Base-by-base conservation (phyloP, 208 protist genomes). In the Leishmania major region DNA sequence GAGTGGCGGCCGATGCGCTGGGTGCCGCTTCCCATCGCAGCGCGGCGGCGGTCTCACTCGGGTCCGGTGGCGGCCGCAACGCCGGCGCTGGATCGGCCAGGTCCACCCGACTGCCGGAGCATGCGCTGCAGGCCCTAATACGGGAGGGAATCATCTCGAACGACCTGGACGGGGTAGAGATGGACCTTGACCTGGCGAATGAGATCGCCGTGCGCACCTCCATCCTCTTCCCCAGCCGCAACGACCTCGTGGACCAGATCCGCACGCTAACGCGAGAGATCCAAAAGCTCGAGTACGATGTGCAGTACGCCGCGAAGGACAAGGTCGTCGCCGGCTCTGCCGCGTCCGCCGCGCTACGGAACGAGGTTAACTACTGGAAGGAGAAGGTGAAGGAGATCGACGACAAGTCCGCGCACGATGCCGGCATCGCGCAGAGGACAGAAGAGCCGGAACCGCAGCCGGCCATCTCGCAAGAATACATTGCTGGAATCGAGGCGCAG, bases 241-340 rank as follows among this genome's bases (percentile, higher is more conserved):
- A 82, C 17, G 92, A 93, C 60, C 55, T 96, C 62, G 84, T 84
- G 69, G 81, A 93, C 31, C 90, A 87, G 62, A 89, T 97, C 40
- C 77, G 82, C 55, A 80, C 84, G 66, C 85, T 97, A 17, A 92
- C 94, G 69, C 88, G 89, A 40, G 92, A 97, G 80, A 83, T 97
- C 55, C 88, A 89, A 67, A 90, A 93, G 82, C 77, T 96, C 28
- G 92, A 96, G 88, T 97, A 97, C 85, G 92, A 96, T n/a, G 86
- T 87, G 64, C 90, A 95, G 89, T 96, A 95, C 87, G 92, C 90
- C 19, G 82, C 77, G 11, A 96, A 94, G 87, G 94, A 97, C 84
- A 91, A 91, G 74, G 94, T 97, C 19, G 82, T 79, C 31, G 66
- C 84, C 45, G 92, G 91, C 60, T 95, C 91, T 8, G 88, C 91